Base-by-base conservation (phyloP, 2,329 filamentous ascomycete species). In the Neobulgaria alba region DNA sequence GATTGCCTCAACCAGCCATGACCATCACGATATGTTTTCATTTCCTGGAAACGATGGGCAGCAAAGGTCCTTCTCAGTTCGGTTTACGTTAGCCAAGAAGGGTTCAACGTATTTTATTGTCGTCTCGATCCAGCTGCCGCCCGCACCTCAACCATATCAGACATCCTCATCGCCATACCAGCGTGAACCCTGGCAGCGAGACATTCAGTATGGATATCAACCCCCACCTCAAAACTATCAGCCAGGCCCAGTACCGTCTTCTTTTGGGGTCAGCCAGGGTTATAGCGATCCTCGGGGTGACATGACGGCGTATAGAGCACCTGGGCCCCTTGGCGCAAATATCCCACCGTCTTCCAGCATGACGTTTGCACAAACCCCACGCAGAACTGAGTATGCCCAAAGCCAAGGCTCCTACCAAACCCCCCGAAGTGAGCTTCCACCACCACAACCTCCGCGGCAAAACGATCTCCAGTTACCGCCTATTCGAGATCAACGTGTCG, bases 41-140 rank as follows among this genome's bases (percentile, higher is more conserved):
- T 79, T 82, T 48, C 58, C 66, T 36, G 62, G 65, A 2, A 59
- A 62, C 2, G 72, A 77, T 38, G 72, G 74, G 14, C 72, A 73
- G 43, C 62, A 63, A 20, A 64, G 74, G 43, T 62, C 63, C 8
- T 68, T 71, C 43, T 61, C 67, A 2, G 62, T 76, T 20, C 72
- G 70, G 2, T 54, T 79, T 29, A 75, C 75, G 1, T 63, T 81
- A 20, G 72, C 69, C 10, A 80, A 77, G 51, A 70, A 71, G 46
- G 72, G 75, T 3, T 76, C 75, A 29, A 75, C 78, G 43, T 81
- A 76, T 56, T 79, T 79, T 49, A 67, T 81, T 31, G 71, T 78
- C 5, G 51, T 79, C 12, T 18, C 53, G 9, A 37, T 59, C 17
- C 42, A 54, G 33, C 33, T 55, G 3, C 52, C 56, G 16, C 34